A percentile compares a stretch with the other conserved stretches of the same genome.
Evolutionary conservation across 2,329 filamentous ascomycete genomes (phyloP).

Genomic region (Cladophialophora chaetospira): DNA sequence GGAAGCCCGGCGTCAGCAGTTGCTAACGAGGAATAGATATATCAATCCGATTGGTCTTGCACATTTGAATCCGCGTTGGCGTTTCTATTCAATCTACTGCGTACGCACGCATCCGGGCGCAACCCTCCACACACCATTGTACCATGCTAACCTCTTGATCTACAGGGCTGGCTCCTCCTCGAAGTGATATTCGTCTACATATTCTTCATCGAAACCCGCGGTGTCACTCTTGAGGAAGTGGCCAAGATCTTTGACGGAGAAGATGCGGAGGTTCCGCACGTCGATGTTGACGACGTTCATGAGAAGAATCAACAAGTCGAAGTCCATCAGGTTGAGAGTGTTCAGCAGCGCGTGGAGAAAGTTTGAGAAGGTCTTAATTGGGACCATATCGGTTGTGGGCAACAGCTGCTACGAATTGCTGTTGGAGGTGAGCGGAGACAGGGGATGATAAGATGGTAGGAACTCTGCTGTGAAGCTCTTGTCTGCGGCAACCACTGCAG

Average conservation of each 20-base stretch:
- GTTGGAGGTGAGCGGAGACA: no score
- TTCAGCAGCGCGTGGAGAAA: background rate
- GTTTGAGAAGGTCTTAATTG: no score
- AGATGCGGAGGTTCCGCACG: slow-evolving; percentile 25
- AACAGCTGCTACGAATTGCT: no score
- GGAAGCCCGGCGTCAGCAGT: background rate
- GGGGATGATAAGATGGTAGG: no score
- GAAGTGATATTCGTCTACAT: slow-evolving; percentile 41
- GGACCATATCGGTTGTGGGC: no score
- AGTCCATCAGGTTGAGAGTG: slow-evolving; percentile 5
- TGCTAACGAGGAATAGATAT: slow-evolving; percentile 39
- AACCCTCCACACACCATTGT: slow-evolving; percentile 16
- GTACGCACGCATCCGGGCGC: slow-evolving; percentile 15
- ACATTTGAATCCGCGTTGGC: slow-evolving; percentile 23
- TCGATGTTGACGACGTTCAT: slow-evolving; percentile 50
- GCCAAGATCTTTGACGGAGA: slow-evolving; percentile 64
- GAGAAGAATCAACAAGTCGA: slow-evolving; percentile 14
- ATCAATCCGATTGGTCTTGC: slow-evolving; percentile 23
- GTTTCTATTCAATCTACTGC: slow-evolving; percentile 25
- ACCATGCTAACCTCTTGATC: slow-evolving; percentile 38
- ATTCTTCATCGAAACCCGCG: slow-evolving; percentile 58
- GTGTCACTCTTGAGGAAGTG: slow-evolving; percentile 66
- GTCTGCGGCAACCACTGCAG: no score
- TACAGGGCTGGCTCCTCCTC: slow-evolving; percentile 37
- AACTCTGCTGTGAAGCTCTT: no score